A percentile compares a stretch with the other conserved stretches of the same genome.
These are phyloP conservation scores for Scytalidium sp. DNA, from an alignment of 2,329 filamentous ascomycete genomes.

Conservation along the genomic window DNA sequence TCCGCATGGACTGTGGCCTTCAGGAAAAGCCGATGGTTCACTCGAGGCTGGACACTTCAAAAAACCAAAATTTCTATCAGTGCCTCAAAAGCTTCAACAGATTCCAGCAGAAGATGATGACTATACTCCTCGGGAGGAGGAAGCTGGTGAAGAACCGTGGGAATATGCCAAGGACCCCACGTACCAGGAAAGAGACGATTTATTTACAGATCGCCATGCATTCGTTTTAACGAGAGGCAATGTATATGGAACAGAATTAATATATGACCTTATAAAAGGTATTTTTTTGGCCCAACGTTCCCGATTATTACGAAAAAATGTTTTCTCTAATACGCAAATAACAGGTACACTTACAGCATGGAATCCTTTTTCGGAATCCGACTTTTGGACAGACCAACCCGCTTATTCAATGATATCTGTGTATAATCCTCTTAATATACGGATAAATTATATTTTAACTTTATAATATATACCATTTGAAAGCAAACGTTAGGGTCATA, in stretches of 20 bases:
- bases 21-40: background rate
- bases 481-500: constrained; percentile 4
- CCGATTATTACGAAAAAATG: no score
- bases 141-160: background rate
- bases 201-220: background rate
- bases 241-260: background rate
- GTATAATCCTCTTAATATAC: background rate
- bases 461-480: background rate
- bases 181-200: background rate
- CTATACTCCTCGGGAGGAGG: background rate
- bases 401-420: background rate
- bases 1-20: background rate
- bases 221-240: background rate
- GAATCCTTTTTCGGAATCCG: background rate
- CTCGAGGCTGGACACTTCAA: no score
- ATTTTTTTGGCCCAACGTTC: background rate
- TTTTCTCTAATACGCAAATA: no score
- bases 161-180: background rate
- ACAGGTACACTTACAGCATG: background rate
- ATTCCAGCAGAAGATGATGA: background rate
- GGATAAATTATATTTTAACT: background rate
- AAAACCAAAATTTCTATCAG: no score
- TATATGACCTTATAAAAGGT: background rate
- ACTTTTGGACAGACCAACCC: background rate
- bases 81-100: no score